Base-by-base conservation (phyloP, 2,329 filamentous ascomycete species). In the Colletotrichum sp. region DNA sequence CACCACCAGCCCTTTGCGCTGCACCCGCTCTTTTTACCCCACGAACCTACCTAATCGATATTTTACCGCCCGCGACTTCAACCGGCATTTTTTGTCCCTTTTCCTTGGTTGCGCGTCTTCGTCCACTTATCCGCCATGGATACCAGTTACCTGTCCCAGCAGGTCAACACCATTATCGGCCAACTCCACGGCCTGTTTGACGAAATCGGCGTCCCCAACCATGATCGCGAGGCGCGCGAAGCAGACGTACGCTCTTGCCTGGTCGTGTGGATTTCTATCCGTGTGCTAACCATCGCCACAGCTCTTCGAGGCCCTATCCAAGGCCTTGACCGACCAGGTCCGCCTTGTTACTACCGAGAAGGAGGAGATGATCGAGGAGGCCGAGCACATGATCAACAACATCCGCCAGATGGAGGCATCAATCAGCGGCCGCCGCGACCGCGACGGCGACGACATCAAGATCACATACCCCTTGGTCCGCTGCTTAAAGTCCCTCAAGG, bases 111-210 rank as follows among this genome's bases (percentile, higher is more conserved):
- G 36, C 19, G 44, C 27, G 39, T 29, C 59, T 52, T 44, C 22
- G 61, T 74, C 65, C 8, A 30, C 57, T n/a, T 59, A 64, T 52
- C 65, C 75, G 55, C 71, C 81, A 98, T 98, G 93, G 96, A 98
- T 87, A 95, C 96, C 75, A 95, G 95, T 84, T 98, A 98, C 86
- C 90, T 99, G 83, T 95, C 95, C 81, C 95, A 98, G 85, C 97
- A 99, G 91, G 95, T 99, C 87, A 97, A 95, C 80, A 95, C 92
- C 82, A 98, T 98, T 83, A 96, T 99, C 84, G 92, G 92, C 85
- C 96, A 98, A 86, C 91, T 99, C 77, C 96, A 99, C 86, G 95
- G 94, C 79, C 91, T 99, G 74, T 99, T 98, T 82, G 97, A 99
- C 85, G 96, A 99, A 84, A 99, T 99, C 82, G 97, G 97, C 75